Evolutionary conservation across 352 stramenopile genomes (phyloP).

Genomic region (Phytophthora constricta): DNA sequence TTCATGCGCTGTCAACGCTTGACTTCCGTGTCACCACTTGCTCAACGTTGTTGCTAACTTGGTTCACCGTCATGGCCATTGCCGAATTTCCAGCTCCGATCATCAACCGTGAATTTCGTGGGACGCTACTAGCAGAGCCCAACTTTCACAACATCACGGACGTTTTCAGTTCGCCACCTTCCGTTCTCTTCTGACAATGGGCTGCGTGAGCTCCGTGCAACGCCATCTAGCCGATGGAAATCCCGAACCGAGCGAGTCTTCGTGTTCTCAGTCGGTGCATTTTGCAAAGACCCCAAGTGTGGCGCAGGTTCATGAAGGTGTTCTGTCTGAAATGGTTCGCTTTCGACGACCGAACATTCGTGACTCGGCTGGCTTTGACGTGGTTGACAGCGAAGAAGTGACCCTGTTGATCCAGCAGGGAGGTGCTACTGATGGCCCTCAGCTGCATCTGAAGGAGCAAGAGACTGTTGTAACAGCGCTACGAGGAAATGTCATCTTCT

Average conservation of each 20-base stretch:
- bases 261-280: constrained; percentile 13
- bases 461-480: constrained; percentile 65
- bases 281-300: constrained; percentile 45
- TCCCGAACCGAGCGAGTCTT: constrained; percentile 18
- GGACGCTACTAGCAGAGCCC: background rate
- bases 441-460: constrained; percentile 36
- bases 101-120: background rate
- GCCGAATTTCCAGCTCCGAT: constrained; percentile 23
- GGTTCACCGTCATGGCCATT: constrained; percentile 16
- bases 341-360: constrained; percentile 51
- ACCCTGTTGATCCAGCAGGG: constrained; percentile 37
- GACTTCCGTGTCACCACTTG: background rate
- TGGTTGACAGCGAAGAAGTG: constrained; percentile 43
- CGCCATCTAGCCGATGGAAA: constrained; percentile 24
- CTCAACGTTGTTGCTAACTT: constrained; percentile 14
- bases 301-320: constrained; percentile 48
- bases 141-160: no score
- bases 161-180: no score
- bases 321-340: constrained; percentile 56
- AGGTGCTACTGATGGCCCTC: constrained; percentile 31
- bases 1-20: no score
- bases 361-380: constrained; percentile 36
- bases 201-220: constrained; percentile 43
- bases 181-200: constrained; percentile 25
- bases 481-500: constrained; percentile 80